phyloP scores from a whole-genome alignment of 306 rosid genomes.

The Hylodesmum podocarpum region DNA sequence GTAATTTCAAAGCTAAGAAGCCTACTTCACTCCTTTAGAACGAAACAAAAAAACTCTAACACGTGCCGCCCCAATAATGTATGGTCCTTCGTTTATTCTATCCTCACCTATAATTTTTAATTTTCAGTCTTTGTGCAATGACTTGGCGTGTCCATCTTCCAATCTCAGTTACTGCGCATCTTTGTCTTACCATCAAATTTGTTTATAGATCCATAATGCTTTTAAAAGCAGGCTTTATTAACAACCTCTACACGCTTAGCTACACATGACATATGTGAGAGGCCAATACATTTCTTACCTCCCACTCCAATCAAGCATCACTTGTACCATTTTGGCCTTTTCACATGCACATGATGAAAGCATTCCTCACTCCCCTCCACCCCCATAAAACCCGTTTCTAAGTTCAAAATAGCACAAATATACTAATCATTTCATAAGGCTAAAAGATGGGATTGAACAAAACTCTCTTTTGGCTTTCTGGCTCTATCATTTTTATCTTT shows the following conservation, averaged over 20 bases:
- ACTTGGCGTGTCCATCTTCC: conserved; percentile 51
- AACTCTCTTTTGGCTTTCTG: conserved; percentile 49
- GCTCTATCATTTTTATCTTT: conserved; percentile 47
- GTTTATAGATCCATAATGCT: conserved; percentile 9
- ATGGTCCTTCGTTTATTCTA: neutral
- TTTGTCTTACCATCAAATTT: neutral
- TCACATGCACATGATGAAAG: conserved; percentile 31
- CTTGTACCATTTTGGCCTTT: conserved; percentile 16
- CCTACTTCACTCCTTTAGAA: neutral
- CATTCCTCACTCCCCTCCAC: conserved; percentile 25
- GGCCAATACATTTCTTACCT: conserved; percentile 49
- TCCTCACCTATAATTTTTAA: neutral
- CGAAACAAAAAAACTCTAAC: neutral
- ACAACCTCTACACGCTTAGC: conserved; percentile 19
- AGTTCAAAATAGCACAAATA: conserved; percentile 17
- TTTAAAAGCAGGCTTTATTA: conserved; percentile 14
- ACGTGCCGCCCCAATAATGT: conserved; percentile 17
- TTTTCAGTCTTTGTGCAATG: neutral
- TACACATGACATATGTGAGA: conserved; percentile 16
- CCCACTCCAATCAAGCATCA: conserved; percentile 46
- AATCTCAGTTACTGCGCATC: conserved; percentile 27
- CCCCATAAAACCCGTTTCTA: conserved; percentile 26
- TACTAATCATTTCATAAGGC: neutral
- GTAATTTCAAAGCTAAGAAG: conserved; percentile 35
- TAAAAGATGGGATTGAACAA: conserved; percentile 48